Percentiles rank a stretch among this genome's conserved stretches.
Conservation (phyloP, 2,329 filamentous ascomycete species). For the Ilyonectria robusta region DNA sequence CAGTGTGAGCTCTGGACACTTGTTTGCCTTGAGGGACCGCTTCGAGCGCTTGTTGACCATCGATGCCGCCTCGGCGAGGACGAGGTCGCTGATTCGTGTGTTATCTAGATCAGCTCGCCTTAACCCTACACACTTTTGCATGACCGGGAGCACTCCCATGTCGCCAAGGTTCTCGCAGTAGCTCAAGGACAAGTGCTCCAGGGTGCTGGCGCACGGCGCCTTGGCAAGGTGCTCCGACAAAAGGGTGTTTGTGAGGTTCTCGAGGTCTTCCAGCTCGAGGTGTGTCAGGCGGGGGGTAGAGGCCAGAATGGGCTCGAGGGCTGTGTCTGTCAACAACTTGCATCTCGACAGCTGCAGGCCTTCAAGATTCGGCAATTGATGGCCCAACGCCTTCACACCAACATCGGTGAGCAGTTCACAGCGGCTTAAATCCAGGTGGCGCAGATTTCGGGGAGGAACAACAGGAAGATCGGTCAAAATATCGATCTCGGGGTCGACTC, state of each 20-base stretch:
- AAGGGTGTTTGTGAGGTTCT: slow-evolving; percentile 80
- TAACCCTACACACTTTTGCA: slow-evolving; percentile 81
- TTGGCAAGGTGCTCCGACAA: slow-evolving; percentile 81
- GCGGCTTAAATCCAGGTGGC: slow-evolving; percentile 87
- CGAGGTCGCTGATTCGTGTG: slow-evolving; percentile 88
- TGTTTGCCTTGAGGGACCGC: slow-evolving; percentile 56
- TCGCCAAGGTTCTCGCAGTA: slow-evolving; percentile 92
- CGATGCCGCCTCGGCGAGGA: slow-evolving; percentile 86
- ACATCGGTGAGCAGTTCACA: slow-evolving; percentile 81
- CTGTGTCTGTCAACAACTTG: slow-evolving; percentile 78
- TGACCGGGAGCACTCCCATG: slow-evolving; percentile 83
- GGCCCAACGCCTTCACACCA: slow-evolving; percentile 79
- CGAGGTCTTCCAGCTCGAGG: slow-evolving; percentile 90
- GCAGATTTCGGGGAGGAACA: slow-evolving; percentile 82
- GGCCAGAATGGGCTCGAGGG: slow-evolving; percentile 79
- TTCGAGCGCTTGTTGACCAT: slow-evolving; percentile 78
- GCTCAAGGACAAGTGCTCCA: slow-evolving; percentile 88
- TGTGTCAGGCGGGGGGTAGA: slow-evolving; percentile 85
- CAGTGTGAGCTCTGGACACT: slow-evolving; percentile 73
- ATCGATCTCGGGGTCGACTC: slow-evolving; percentile 83
- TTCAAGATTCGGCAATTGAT: slow-evolving; percentile 84
- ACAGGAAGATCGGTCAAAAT: slow-evolving; percentile 82
- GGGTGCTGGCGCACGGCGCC: slow-evolving; percentile 77
- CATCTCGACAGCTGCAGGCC: slow-evolving; percentile 88
- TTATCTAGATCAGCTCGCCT: slow-evolving; percentile 90